phyloP scores from a whole-genome alignment of 2,329 filamentous ascomycete genomes.

The Aschersonia sp. region DNA sequence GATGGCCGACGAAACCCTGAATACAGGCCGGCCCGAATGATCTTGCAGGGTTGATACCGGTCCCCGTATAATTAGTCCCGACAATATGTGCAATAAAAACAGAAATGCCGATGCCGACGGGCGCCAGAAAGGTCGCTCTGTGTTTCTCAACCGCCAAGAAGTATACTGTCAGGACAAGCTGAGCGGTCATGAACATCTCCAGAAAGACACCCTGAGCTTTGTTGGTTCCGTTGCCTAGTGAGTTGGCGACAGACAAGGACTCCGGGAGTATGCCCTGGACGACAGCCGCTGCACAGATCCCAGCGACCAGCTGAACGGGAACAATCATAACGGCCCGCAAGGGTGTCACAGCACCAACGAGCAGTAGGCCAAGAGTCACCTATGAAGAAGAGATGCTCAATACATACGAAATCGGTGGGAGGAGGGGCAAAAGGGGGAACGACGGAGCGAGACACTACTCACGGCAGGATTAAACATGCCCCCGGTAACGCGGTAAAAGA shows the following conservation, averaged over 20 bases:
- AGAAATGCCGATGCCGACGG: conserved; percentile 55
- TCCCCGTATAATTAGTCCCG: conserved; percentile 31
- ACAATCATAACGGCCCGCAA: conserved; percentile 36
- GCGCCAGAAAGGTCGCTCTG: conserved; percentile 55
- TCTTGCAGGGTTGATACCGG: conserved; percentile 34
- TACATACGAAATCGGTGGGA: too few relatives aligned
- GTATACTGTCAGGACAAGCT: conserved; percentile 49
- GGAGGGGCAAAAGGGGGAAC: too few relatives aligned
- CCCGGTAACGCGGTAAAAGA: conserved; percentile 35
- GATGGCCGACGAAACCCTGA: conserved; percentile 26
- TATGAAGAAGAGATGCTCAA: conserved; percentile 6
- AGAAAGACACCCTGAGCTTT: conserved; percentile 47
- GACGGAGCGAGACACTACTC: conserved; percentile 9
- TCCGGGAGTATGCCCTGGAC: conserved; percentile 44
- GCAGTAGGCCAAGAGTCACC: conserved; percentile 43
- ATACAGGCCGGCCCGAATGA: conserved; percentile 34
- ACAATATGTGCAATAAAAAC: conserved; percentile 45
- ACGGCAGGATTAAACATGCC: conserved; percentile 37
- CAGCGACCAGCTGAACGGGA: conserved; percentile 40
- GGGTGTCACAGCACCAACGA: conserved; percentile 40
- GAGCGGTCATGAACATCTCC: conserved; percentile 50
- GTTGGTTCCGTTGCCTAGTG: conserved; percentile 33
- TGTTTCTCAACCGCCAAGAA: conserved; percentile 64
- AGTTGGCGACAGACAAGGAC: conserved; percentile 38
- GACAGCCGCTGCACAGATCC: conserved; percentile 43